Base-by-base conservation (phyloP, 805 yeast genomes). In the Ogataea polymorpha region DNA sequence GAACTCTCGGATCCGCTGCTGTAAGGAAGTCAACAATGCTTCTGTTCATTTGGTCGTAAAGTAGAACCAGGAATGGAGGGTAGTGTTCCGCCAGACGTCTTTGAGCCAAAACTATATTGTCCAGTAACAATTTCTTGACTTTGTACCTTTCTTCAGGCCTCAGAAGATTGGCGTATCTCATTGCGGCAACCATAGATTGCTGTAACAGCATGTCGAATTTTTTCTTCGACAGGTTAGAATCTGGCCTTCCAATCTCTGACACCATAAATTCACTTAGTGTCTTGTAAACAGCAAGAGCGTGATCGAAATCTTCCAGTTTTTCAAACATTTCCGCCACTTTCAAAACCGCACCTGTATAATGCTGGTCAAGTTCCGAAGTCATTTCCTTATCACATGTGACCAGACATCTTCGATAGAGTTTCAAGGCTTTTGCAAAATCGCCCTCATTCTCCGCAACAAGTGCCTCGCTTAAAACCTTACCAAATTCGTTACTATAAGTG, bases 301-400 rank as follows among this genome's bases (percentile, higher is more conserved):
- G 59, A 34, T 56, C 58, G 27, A 45, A 49, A n/a, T 53, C 36
- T 7, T 48, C 53, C 13, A 51, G 17, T 18, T 42, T 44, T 37
- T 88, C 96, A 59, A 77, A 85, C 82, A 86, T 80, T 54, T 88
- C 95, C 11, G 84, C 95, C n/a, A 44, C 37, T 54, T 89, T 86
- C 60, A 89, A 67, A 56, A 87, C 90, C 34, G 88, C 74, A 0
- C 96, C 96, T 0, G 96, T 87, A 60, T 84, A 89, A 56, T 86
- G 93, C 57, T 86, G 93, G 36, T 78, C 67, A 27, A 82, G 52
- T 6, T 71, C 72, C 45, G 76, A 75, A 55, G 82, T 55, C 0
- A 68, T 70, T 32, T 77, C 62, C 14, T 70, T 65, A 37, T 82
- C 76, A 30, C 87, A 79, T 45, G 75, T 73, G 13, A 75, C 68